Evolutionary conservation across 2,329 filamentous ascomycete genomes (phyloP), one percentile per base, ranked within the genome.

Genomic region (Diaporthe caulivora): DNA sequence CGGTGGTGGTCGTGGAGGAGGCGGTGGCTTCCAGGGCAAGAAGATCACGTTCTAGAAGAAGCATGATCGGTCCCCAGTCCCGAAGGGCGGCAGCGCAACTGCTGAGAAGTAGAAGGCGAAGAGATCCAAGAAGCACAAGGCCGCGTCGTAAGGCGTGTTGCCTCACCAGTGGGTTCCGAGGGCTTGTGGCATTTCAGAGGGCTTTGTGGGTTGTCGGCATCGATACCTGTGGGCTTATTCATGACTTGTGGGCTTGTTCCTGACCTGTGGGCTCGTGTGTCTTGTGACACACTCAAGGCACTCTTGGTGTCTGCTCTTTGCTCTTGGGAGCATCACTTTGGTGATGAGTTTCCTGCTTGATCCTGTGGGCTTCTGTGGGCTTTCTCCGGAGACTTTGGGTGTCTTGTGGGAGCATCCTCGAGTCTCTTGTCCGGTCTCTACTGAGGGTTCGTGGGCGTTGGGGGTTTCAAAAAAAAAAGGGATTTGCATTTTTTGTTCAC

Each of bases 21-120:
- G 44, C 74, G 89, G 18, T 74, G 89, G 92, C 81, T 94, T 93
- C 87, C 87, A 91, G 84, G 95, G 94, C 84, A 93, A 91, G 87
- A 97, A 95, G 91, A 91, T 91, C 82, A 93, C 91, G 77, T 94
- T 94, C 82, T 86, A 85, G 86, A 71, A 44, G 72, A 75, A 69
- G 53, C 47, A 64, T 44, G 70, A 58, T 44, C 29, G 44, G 49
- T 58, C 54, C 42, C 40, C 51, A 47, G 49, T 7, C 26, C 34
- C 71, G 68, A 53, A 47, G 57, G 34, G 21, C 18, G 40, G 37
- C 7, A 54, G 51, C n/a, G 42, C 40, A 31, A 54, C 57, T 51
- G 53, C 37, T 15, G 47, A 49, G 49, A 54, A 64, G 26, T 49
- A 60, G 31, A 26, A 51, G 17, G 40, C 18, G 34, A 72, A 51